Base-by-base conservation (phyloP, 2,329 filamentous ascomycete genomes). In the Aureobasidium sp. region DNA sequence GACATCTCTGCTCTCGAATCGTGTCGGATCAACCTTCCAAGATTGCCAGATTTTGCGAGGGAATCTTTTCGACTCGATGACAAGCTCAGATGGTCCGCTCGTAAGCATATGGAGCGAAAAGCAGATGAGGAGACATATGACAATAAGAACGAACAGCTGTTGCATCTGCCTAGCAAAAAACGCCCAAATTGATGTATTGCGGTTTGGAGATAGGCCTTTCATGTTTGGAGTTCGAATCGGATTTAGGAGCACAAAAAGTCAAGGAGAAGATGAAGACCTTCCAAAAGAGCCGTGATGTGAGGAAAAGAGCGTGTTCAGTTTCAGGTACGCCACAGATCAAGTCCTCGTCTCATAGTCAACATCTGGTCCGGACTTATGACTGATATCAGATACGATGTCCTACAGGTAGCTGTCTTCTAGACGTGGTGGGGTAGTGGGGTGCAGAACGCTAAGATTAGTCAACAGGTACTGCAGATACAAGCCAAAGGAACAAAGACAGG, bases 31-130 rank as follows among this genome's bases (percentile, higher is more conserved):
- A 32, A 86, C 81, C 71, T 89, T 90, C 87, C 87, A 90, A 0
- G 84, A 87, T 72, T 90, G 87, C 87, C 87, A 90, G 66, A 90
- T 87, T 73, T 90, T 90, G 61, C 79, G 79, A 6, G 81, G 87
- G 67, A 85, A 90, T 67, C 59, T 70, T 8, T 41, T n/a, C 13
- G 34, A 27, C 5, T 53, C 49, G 5, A 53, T 10, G 16, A 54
- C 2, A 21, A 54, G 37, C n/a, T 54, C 52, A 5, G 49, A 9
- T 27, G 49, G 21, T 4, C 5, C 49, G 5, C 4, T 27, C 5
- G 49, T 41, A n/a, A 53, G 29, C 4, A 15, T 39, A 15, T 53
- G 29, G 49, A 53, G 49, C 27, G 49, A 53, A 30, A 37, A 36
- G 11, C 34, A 53, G 11, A 49, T 11, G 2, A 21, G 5, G 21